These are phyloP conservation scores for Serendipita indica DNA, from an alignment of 768 basidiomycete species.

Conservation along the genomic window DNA sequence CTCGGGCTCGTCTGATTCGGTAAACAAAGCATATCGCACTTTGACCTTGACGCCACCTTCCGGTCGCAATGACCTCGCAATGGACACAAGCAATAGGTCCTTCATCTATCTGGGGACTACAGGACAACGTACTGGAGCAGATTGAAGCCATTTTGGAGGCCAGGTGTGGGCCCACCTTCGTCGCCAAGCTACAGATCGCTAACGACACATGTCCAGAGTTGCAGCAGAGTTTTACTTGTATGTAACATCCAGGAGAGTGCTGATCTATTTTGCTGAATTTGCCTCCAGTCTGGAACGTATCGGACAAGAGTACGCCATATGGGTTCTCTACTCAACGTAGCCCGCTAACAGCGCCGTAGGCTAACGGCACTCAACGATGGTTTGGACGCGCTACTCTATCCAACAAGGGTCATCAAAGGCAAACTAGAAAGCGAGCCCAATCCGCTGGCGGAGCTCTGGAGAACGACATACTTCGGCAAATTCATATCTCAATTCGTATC, in stretches of 20 bases:
- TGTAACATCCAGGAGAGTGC: neutral
- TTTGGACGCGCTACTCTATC: neutral
- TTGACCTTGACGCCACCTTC: neutral
- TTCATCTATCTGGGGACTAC: neutral
- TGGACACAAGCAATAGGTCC: neutral
- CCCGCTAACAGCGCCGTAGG: neutral
- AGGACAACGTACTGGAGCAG: slow-evolving; percentile 7
- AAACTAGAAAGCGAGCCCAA: neutral
- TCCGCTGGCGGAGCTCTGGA: neutral
- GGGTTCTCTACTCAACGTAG: neutral
- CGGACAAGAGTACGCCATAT: neutral
- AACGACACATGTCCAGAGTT: too few relatives aligned
- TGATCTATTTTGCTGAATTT: neutral
- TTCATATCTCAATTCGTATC: slow-evolving; percentile 8
- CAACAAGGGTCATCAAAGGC: neutral
- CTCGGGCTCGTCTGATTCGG: too few relatives aligned
- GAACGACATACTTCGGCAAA: neutral
- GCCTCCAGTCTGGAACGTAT: neutral
- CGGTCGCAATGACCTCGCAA: neutral
- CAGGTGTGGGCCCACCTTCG: neutral
- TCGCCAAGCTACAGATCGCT: too few relatives aligned
- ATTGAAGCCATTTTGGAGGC: slow-evolving; percentile 3
- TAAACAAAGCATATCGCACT: too few relatives aligned
- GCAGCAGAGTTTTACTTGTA: slow-evolving; percentile 4
- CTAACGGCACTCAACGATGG: neutral